Conservation (phyloP, 2,329 filamentous ascomycete genomes). For the Cladosporium sp. region DNA sequence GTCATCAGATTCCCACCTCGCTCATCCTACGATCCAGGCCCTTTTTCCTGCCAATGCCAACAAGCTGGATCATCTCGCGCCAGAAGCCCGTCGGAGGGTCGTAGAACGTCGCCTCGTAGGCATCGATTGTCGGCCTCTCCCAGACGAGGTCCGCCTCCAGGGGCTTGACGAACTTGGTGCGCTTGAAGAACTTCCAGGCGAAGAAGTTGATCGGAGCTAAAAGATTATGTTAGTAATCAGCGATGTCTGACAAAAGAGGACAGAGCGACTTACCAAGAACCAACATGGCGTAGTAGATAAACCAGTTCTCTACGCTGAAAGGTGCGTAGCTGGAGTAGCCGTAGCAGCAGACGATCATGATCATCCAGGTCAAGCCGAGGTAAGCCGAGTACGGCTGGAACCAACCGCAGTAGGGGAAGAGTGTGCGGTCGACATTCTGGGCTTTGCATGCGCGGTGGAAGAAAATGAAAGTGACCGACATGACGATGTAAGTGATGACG, state of each 20-base stretch:
- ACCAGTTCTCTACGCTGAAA: slow-evolving; percentile 41
- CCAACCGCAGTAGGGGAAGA: slow-evolving; percentile 53
- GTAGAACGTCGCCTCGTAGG: slow-evolving; percentile 51
- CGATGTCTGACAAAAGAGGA: neutral
- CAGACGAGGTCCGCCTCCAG: slow-evolving; percentile 58
- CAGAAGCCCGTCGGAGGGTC: slow-evolving; percentile 50
- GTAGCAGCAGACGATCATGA: slow-evolving; percentile 43
- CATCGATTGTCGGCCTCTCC: slow-evolving; percentile 57
- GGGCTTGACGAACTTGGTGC: slow-evolving; percentile 51
- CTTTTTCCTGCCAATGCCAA: slow-evolving; percentile 30
- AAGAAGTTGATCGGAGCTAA: slow-evolving; percentile 46
- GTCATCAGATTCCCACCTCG: too few relatives aligned
- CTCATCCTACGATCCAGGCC: neutral
- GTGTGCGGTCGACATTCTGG: slow-evolving; percentile 48
- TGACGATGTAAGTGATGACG: slow-evolving; percentile 60
- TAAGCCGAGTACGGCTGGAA: slow-evolving; percentile 48
- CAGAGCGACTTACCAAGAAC: slow-evolving; percentile 18
- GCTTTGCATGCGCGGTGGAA: slow-evolving; percentile 53
- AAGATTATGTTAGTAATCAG: neutral
- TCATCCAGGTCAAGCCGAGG: slow-evolving; percentile 28
- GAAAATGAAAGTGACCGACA: slow-evolving; percentile 53
- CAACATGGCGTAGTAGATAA: slow-evolving; percentile 45
- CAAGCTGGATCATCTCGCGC: slow-evolving; percentile 46
- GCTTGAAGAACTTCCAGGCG: slow-evolving; percentile 61
- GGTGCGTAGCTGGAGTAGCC: slow-evolving; percentile 52